Base-by-base conservation (phyloP, 306 rosid species). In the Rubus parviflorus region DNA sequence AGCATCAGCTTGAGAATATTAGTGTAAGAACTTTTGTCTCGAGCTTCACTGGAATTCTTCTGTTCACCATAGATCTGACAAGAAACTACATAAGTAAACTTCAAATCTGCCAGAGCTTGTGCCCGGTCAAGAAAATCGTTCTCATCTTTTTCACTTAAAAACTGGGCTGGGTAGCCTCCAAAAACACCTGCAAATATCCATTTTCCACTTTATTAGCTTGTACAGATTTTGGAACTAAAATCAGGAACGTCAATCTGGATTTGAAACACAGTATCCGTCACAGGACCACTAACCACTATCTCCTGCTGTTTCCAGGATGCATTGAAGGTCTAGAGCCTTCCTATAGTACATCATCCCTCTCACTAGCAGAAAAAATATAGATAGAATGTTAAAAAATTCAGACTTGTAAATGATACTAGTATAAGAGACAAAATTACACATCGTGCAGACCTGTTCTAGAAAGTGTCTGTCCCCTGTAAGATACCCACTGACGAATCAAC, bases 301-400 rank as follows among this genome's bases (percentile, higher is more conserved):
- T 56, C 83, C 97, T 1, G 81, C 86, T 67, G 75, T 82, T 83
- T 95, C 97, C 61, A 88, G 88, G 74, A 75, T 69, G 83, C 84
- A 91, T 68, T 95, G 99, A 78, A 95, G 89, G 45, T 75, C 82
- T 65, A 95, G 83, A 75, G 97, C 99, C 74, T 74, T 61, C 84
- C 88, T 77, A 68, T 92, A 89, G 88, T 95, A 95, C 99, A 95
- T 92, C 98, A 95, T 95, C 81, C 99, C 99, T 83, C 99, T 90
- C 86, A 92, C 99, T 95, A 85, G 71, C 45, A 73, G 60, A 86
- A 82, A 81, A 65, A 49, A 84, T 23, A 74, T 11, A 81, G 72
- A 37, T 69, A 54, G n/a, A 68, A 23, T 43, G 66, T 75, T 53
- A 71, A 75, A 68, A 75, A 70, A 61, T 80, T 81, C 54, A 47